These are phyloP conservation scores for Dactylellina parvicollis DNA, from an alignment of 2,329 filamentous ascomycete species.

Conservation along the genomic window DNA sequence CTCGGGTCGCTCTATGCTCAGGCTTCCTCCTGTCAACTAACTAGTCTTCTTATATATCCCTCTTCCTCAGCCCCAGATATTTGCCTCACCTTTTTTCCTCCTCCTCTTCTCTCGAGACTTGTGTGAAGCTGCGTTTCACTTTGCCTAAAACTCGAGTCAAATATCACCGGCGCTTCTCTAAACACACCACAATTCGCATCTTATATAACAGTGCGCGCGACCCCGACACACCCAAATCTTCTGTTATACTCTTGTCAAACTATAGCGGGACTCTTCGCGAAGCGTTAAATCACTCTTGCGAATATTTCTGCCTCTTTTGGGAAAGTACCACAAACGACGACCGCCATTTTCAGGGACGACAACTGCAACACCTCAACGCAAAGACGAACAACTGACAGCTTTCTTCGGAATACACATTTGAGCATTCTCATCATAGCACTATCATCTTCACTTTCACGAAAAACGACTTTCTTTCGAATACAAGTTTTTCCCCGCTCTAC, in stretches of 20 bases:
- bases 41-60: slow-evolving; percentile 39
- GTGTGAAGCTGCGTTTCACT: slow-evolving; percentile 54
- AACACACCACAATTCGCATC: slow-evolving; percentile 24
- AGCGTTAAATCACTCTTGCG: slow-evolving; percentile 50
- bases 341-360: slow-evolving; percentile 14
- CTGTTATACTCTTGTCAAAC: slow-evolving; percentile 12
- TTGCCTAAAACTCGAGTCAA: slow-evolving; percentile 43
- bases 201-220: slow-evolving; percentile 19
- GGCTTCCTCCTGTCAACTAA: slow-evolving; percentile 52
- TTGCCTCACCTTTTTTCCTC: slow-evolving; percentile 30
- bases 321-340: slow-evolving; percentile 41
- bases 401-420: slow-evolving; percentile 6
- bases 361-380: slow-evolving; percentile 29
- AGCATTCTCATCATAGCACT: slow-evolving; percentile 29
- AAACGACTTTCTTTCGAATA: slow-evolving; percentile 35
- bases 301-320: slow-evolving; percentile 27
- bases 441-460: slow-evolving; percentile 32
- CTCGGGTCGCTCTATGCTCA: slow-evolving; percentile 51
- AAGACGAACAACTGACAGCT: slow-evolving; percentile 41
- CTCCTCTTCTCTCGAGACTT: slow-evolving; percentile 26
- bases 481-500: slow-evolving; percentile 9
- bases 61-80: slow-evolving; percentile 14
- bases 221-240: not conserved
- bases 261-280: slow-evolving; percentile 25
- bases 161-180: slow-evolving; percentile 48